Percentiles rank a stretch among this genome's conserved stretches.
Conservation (phyloP, 2,329 filamentous ascomycete genomes). For the Colletotrichum sp. region DNA sequence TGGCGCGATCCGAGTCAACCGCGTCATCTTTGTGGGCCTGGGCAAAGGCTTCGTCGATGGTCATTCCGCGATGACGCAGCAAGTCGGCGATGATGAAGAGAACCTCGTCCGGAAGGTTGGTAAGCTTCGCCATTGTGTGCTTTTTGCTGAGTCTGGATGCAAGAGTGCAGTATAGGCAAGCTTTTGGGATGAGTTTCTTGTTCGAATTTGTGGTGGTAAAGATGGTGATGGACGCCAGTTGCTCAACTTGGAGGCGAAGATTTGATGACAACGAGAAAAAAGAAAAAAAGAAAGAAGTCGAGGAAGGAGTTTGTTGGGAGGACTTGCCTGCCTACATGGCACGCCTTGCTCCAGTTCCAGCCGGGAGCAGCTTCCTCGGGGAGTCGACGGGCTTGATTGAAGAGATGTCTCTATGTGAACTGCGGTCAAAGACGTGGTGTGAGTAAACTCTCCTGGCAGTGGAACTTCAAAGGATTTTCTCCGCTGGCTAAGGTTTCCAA, state of each 20-base stretch:
- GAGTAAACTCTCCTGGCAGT: accelerated
- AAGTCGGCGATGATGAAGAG: not conserved
- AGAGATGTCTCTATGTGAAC: not conserved
- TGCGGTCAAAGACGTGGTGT: not conserved
- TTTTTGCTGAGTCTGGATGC: not conserved
- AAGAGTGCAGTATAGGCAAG: not conserved
- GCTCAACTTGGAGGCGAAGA: not conserved
- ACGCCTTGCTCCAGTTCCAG: not conserved
- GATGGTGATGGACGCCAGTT: not conserved
- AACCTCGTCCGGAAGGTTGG: not conserved
- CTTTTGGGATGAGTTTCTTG: not conserved
- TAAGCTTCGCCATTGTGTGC: not conserved
- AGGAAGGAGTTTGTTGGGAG: not conserved
- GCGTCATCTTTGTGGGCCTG: not conserved
- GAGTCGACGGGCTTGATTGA: not conserved
- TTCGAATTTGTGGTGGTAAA: not conserved
- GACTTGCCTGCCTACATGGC: not conserved
- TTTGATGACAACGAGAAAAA: not conserved
- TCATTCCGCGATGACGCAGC: not conserved
- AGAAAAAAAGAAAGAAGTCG: not conserved
- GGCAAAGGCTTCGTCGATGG: not conserved
- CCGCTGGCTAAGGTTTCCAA: accelerated
- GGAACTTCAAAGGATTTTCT: accelerated
- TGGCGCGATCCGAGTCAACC: not conserved
- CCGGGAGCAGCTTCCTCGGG: not conserved